phyloP scores from a whole-genome alignment of 2,329 filamentous ascomycete genomes.

The Colletotrichum sp. region DNA sequence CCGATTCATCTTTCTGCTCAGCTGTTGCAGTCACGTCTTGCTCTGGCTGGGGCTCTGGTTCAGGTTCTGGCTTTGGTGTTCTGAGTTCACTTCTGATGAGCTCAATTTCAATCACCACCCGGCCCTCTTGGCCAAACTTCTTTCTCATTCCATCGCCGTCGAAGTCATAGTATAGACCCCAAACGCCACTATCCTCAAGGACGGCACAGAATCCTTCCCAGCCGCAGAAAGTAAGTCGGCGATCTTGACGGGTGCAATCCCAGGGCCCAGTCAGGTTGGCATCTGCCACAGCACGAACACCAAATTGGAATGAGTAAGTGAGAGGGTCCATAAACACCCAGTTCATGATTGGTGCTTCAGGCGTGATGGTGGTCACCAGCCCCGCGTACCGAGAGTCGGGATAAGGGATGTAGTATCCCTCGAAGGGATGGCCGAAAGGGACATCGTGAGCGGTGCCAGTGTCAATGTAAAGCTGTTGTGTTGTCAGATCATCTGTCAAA shows the following conservation, averaged over 20 bases:
- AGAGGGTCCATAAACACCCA: slow-evolving; percentile 53
- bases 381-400: slow-evolving; percentile 53
- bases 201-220: slow-evolving; percentile 55
- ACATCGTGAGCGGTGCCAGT: slow-evolving; percentile 34
- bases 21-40: not conserved
- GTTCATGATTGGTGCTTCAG: slow-evolving; percentile 53
- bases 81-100: slow-evolving; percentile 54
- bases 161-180: slow-evolving; percentile 52
- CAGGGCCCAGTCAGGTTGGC: slow-evolving; percentile 51
- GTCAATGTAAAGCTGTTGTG: slow-evolving; percentile 50
- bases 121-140: slow-evolving; percentile 49
- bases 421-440: slow-evolving; percentile 53
- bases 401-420: slow-evolving; percentile 63
- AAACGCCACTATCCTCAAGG: slow-evolving; percentile 47
- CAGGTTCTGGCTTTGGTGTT: not conserved
- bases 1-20: not conserved
- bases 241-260: slow-evolving; percentile 57
- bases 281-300: slow-evolving; percentile 46
- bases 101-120: slow-evolving; percentile 60
- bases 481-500: not conserved
- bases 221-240: slow-evolving; percentile 51
- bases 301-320: slow-evolving; percentile 52
- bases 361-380: slow-evolving; percentile 52
- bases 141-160: slow-evolving; percentile 46
- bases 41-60: not conserved